These are phyloP conservation scores for Parmales sp. DNA, from an alignment of 108 stramenopile genomes.

Conservation along the genomic window DNA sequence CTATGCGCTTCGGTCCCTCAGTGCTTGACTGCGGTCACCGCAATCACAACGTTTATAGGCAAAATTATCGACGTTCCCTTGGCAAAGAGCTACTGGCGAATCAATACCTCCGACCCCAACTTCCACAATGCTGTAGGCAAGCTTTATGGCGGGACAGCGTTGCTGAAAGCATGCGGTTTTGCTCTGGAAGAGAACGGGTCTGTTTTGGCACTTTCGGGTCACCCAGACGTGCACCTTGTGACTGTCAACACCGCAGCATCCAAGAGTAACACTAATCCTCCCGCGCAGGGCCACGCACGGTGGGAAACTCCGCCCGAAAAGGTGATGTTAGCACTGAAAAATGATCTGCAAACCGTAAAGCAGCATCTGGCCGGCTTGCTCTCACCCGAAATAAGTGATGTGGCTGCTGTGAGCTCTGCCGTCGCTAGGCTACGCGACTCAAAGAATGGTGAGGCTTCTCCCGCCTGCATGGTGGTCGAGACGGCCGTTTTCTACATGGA, in stretches of 20 bases:
- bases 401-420: slow-evolving; percentile 1
- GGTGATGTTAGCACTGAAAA: neutral
- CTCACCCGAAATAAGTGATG: neutral
- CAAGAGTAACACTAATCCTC: no score
- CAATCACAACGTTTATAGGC: neutral
- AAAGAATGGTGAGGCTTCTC: neutral
- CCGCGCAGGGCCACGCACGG: neutral
- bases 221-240: neutral
- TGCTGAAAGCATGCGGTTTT: slow-evolving; percentile 24
- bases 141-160: slow-evolving; percentile 16
- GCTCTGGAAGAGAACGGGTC: slow-evolving; percentile 29
- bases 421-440: neutral
- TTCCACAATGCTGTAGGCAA: slow-evolving; percentile 21
- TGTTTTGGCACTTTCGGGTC: slow-evolving; percentile 21
- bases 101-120: slow-evolving; percentile 15
- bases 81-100: slow-evolving; percentile 22
- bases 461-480: neutral
- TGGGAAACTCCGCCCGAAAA: neutral
- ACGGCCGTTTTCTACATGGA: neutral
- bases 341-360: neutral
- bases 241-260: neutral
- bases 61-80: slow-evolving; percentile 21
- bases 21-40: neutral
- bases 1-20: neutral
- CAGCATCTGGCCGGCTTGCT: neutral